Percentiles rank a stretch among this genome's conserved stretches.
phyloP scores from a whole-genome alignment of 441 rosid species.

The Geranium incanum region DNA sequence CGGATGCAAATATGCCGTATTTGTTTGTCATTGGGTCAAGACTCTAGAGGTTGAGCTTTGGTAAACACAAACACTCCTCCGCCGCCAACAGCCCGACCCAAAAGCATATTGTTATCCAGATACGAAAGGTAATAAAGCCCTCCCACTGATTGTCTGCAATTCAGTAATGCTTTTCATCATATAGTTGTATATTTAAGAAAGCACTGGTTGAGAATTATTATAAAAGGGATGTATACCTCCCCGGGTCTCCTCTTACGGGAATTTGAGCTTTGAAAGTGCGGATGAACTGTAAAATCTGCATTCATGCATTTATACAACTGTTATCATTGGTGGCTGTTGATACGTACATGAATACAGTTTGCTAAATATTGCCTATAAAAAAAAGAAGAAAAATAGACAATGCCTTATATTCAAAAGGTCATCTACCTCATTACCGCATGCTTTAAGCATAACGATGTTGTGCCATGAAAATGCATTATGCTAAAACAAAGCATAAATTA shows the following conservation, averaged over 20 bases:
- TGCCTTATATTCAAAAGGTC: neutral
- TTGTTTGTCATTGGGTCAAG: conserved; percentile 39
- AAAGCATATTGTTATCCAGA: conserved; percentile 66
- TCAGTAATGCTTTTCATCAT: conserved; percentile 20
- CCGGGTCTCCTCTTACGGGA: conserved; percentile 46
- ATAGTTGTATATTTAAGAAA: conserved; percentile 10
- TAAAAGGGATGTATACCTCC: conserved; percentile 36
- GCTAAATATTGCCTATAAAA: neutral
- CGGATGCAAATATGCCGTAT: too few species aligned
- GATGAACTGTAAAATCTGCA: conserved; percentile 75
- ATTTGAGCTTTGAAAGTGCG: conserved; percentile 65
- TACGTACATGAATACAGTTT: neutral
- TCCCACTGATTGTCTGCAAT: conserved; percentile 64
- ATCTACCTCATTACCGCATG: neutral
- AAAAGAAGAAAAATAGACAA: neutral
- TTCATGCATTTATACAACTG: conserved; percentile 5
- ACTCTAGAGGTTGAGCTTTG: conserved; percentile 63
- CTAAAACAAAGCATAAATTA: too few species aligned
- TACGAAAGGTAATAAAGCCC: conserved; percentile 60
- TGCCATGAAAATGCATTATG: neutral
- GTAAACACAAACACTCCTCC: conserved; percentile 89
- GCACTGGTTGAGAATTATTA: neutral
- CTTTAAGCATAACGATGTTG: too few species aligned
- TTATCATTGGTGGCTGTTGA: neutral
- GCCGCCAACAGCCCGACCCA: conserved; percentile 88